phyloP scores from a whole-genome alignment of 768 basidiomycete genomes.

The Trametes cinnabarina region DNA sequence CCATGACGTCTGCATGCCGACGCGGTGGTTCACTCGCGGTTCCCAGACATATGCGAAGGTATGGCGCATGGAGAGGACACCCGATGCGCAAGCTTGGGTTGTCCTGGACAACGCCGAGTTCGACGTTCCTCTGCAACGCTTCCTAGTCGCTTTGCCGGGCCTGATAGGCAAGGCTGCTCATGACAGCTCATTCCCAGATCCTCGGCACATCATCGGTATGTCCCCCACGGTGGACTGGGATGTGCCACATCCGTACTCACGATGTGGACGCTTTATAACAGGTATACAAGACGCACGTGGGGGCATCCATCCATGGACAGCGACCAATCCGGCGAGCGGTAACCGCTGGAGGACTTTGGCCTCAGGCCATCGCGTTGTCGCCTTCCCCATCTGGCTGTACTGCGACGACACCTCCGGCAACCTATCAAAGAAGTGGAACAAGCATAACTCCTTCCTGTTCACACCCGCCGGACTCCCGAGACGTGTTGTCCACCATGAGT shows the following conservation, averaged over 20 bases:
- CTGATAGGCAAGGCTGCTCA: background rate
- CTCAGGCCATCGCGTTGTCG: constrained; percentile 23
- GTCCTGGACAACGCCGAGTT: too few relatives aligned
- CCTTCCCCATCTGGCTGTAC: constrained; percentile 39
- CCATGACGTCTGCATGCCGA: background rate
- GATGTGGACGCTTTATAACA: too few relatives aligned
- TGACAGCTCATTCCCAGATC: background rate
- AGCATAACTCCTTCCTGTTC: constrained; percentile 40
- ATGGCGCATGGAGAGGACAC: background rate
- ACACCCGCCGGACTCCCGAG: constrained; percentile 37
- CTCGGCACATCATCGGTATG: background rate
- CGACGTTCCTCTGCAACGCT: background rate
- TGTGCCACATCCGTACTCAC: too few relatives aligned
- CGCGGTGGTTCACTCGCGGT: background rate
- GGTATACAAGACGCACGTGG: too few relatives aligned
- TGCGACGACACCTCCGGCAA: constrained; percentile 47
- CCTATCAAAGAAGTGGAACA: constrained; percentile 46
- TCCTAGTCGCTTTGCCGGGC: background rate
- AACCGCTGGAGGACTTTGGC: constrained; percentile 11
- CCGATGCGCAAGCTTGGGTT: too few relatives aligned
- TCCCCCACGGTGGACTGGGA: too few relatives aligned
- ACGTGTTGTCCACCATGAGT: constrained; percentile 27
- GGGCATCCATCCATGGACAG: background rate
- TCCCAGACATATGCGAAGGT: too few relatives aligned
- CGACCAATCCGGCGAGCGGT: background rate